Percentiles rank a stretch among this genome's conserved stretches.
Conservation (phyloP, 2,329 filamentous ascomycete genomes). For the Tetracladium maxilliforme region DNA sequence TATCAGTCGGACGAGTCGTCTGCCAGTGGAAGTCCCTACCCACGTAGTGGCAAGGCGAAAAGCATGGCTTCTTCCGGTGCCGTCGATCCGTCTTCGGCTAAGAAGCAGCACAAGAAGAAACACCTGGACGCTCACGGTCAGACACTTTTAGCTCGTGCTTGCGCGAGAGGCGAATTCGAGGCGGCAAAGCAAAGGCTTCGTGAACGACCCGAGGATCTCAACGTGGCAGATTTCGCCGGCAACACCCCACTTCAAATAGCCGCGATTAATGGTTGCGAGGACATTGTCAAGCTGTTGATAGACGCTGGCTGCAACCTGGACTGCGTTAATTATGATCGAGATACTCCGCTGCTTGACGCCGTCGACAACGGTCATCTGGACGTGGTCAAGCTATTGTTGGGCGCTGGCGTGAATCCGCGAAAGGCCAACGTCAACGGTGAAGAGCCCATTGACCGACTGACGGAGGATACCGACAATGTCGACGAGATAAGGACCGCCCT, state of each 20-base stretch:
- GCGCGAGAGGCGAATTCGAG: constrained; percentile 72
- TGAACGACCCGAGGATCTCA: constrained; percentile 75
- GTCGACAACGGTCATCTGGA: constrained; percentile 89
- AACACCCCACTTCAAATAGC: constrained; percentile 94
- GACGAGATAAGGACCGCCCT: constrained; percentile 62
- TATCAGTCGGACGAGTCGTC: constrained; percentile 57
- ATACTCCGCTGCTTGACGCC: constrained; percentile 89
- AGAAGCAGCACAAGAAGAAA: constrained; percentile 63
- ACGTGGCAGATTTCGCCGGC: constrained; percentile 85
- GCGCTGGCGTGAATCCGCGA: constrained; percentile 80
- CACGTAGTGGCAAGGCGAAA: too few relatives aligned
- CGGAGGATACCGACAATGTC: constrained; percentile 60
- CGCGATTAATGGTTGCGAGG: constrained; percentile 68
- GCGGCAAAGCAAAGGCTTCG: constrained; percentile 58
- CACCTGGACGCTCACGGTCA: constrained; percentile 86
- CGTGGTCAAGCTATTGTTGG: constrained; percentile 72
- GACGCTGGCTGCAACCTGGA: constrained; percentile 75
- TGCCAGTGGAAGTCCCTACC: constrained; percentile 41
- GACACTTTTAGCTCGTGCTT: constrained; percentile 79
- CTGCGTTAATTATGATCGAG: constrained; percentile 65
- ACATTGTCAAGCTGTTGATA: constrained; percentile 79
- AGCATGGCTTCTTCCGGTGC: too few relatives aligned
- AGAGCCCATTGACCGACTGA: constrained; percentile 76
- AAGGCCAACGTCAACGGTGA: constrained; percentile 86
- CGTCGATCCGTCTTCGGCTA: constrained; percentile 47